phyloP scores from a whole-genome alignment of 352 stramenopile species.

The Peronospora farinosa region DNA sequence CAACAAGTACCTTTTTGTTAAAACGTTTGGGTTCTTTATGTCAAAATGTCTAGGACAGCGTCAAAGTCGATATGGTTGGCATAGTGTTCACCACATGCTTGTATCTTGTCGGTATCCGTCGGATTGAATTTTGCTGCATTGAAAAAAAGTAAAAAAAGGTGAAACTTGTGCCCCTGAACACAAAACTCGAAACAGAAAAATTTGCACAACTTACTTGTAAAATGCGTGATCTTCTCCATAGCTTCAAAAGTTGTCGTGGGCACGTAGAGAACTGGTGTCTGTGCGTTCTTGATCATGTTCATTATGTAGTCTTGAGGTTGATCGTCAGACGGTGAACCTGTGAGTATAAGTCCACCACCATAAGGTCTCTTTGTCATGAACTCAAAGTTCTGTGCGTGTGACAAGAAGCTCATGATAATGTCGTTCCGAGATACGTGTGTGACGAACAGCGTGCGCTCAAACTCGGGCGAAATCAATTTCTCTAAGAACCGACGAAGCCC shows the following conservation, averaged over 20 bases:
- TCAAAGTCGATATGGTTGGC: conserved; percentile 79
- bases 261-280: conserved; percentile 67
- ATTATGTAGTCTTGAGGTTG: conserved; percentile 76
- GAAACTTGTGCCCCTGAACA: neutral
- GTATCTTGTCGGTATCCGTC: conserved; percentile 71
- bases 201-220: conserved; percentile 44
- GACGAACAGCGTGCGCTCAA: conserved; percentile 82
- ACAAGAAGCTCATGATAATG: conserved; percentile 87
- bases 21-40: no score
- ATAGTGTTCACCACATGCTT: conserved; percentile 82
- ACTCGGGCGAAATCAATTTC: conserved; percentile 69
- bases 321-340: conserved; percentile 65
- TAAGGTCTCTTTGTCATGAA: conserved; percentile 56
- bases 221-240: conserved; percentile 77
- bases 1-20: no score
- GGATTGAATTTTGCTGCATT: conserved; percentile 82
- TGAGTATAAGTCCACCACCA: conserved; percentile 86
- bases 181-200: no score
- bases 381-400: conserved; percentile 73
- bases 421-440: conserved; percentile 87
- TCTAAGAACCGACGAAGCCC: conserved; percentile 76
- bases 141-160: conserved; percentile 7
- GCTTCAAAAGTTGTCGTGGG: conserved; percentile 69
- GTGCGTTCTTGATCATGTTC: conserved; percentile 58
- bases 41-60: conserved; percentile 31